These are phyloP conservation scores for Aureobasidium sp. DNA, from an alignment of 2,329 filamentous ascomycete species.

Conservation along the genomic window DNA sequence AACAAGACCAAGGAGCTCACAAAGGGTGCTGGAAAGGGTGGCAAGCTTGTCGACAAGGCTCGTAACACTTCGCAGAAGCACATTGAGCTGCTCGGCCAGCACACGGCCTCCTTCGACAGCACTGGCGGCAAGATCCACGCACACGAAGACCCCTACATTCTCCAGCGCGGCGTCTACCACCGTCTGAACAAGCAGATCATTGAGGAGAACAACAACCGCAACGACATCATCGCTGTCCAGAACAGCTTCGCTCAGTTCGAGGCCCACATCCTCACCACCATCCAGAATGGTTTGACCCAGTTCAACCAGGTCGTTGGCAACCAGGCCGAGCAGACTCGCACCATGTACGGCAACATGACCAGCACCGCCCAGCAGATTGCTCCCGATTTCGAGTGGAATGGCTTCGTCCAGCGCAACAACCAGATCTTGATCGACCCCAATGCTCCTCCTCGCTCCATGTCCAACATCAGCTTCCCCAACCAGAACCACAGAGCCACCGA, in stretches of 20 bases:
- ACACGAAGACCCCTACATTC: slow-evolving; percentile 77
- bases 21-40: slow-evolving; percentile 70
- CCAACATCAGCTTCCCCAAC: slow-evolving; percentile 77
- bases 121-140: slow-evolving; percentile 64
- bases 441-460: slow-evolving; percentile 64
- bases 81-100: slow-evolving; percentile 85
- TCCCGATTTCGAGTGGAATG: slow-evolving; percentile 83
- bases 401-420: slow-evolving; percentile 66
- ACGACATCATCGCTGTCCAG: slow-evolving; percentile 88
- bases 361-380: slow-evolving; percentile 69
- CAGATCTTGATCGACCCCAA: slow-evolving; percentile 71
- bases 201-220: slow-evolving; percentile 92
- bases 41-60: slow-evolving; percentile 88
- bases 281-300: slow-evolving; percentile 75
- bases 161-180: slow-evolving; percentile 74
- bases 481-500: slow-evolving; percentile 74
- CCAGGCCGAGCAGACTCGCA: slow-evolving; percentile 73
- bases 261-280: slow-evolving; percentile 69
- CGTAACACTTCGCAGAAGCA: slow-evolving; percentile 85
- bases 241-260: slow-evolving; percentile 85
- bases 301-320: slow-evolving; percentile 75
- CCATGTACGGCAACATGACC: slow-evolving; percentile 78
- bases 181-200: slow-evolving; percentile 83
- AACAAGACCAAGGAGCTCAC: slow-evolving; percentile 86
- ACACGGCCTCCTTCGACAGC: slow-evolving; percentile 73